These are phyloP conservation scores for Eragrostis curvula DNA, from an alignment of 176 grass and related monocot genomes.

Conservation along the genomic window DNA sequence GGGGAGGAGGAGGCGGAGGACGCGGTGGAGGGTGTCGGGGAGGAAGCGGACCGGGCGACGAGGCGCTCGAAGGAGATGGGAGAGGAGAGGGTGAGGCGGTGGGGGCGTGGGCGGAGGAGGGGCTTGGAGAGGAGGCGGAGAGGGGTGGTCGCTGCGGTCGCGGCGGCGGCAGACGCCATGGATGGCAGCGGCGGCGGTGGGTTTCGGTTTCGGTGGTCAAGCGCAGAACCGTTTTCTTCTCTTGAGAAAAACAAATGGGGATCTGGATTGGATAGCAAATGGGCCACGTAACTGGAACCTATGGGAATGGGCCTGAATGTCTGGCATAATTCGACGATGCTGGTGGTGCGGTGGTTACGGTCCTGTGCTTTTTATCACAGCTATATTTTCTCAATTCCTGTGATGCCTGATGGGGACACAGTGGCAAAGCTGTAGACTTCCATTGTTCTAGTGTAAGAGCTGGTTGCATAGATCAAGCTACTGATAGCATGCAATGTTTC, in stretches of 20 bases:
- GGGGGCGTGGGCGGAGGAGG: constrained; percentile 39
- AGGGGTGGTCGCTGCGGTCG: constrained; percentile 4
- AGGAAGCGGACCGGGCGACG: constrained; percentile 44
- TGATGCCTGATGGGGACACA: too few species aligned
- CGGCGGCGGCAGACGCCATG: constrained; percentile 38
- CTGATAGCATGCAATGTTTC: too few species aligned
- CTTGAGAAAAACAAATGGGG: not conserved
- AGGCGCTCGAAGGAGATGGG: constrained; percentile 81
- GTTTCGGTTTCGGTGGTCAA: not conserved
- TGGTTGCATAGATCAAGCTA: too few species aligned
- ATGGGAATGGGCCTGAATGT: not conserved
- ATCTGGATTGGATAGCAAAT: not conserved
- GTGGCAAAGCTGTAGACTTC: too few species aligned
- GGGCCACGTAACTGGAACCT: not conserved
- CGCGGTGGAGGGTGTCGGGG: constrained; percentile 31
- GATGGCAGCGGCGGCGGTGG: not conserved
- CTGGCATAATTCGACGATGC: too few species aligned
- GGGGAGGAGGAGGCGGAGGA: constrained; percentile 20
- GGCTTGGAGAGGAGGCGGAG: constrained; percentile 36
- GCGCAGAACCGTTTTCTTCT: not conserved
- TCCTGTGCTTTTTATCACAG: too few species aligned
- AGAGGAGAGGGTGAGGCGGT: constrained; percentile 52
- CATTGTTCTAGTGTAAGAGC: too few species aligned
- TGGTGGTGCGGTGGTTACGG: too few species aligned
- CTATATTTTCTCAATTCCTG: too few species aligned